Percentiles rank a stretch among this genome's conserved stretches.
Evolutionary conservation across 2,329 filamentous ascomycete genomes (phyloP).

Genomic region (Talaromyces sp.): DNA sequence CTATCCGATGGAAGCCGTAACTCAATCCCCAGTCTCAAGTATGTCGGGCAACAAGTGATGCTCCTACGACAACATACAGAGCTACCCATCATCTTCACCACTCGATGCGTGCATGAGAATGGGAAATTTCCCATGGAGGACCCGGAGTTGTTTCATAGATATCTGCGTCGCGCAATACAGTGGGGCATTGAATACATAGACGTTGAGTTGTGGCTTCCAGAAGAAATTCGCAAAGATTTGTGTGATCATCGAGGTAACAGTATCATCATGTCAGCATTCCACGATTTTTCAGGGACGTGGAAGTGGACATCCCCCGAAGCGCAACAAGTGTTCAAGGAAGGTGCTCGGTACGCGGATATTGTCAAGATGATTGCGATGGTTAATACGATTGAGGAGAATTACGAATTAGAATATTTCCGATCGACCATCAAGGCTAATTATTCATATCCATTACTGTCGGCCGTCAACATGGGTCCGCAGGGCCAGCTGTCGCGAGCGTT

Average conservation of each 20-base stretch:
- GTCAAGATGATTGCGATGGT: conserved; percentile 89
- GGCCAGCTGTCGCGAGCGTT: conserved; percentile 79
- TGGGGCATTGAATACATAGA: conserved; percentile 91
- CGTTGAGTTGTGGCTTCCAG: conserved; percentile 82
- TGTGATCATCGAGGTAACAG: conserved; percentile 71
- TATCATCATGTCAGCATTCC: conserved; percentile 86
- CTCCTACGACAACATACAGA: conserved; percentile 77
- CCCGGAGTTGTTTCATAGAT: conserved; percentile 69
- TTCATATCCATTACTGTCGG: conserved; percentile 71
- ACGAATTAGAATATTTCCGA: conserved; percentile 85
- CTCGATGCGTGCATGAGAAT: conserved; percentile 75
- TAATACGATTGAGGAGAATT: conserved; percentile 78
- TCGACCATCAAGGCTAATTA: conserved; percentile 69
- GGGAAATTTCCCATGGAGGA: conserved; percentile 82
- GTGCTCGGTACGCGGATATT: conserved; percentile 73
- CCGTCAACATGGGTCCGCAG: conserved; percentile 82
- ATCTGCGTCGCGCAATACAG: conserved; percentile 78
- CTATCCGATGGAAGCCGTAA: conserved; percentile 60
- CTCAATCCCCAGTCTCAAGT: conserved; percentile 71
- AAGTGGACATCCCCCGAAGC: conserved; percentile 75
- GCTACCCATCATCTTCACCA: conserved; percentile 86
- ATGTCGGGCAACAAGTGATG: conserved; percentile 85
- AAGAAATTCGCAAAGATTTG: conserved; percentile 65
- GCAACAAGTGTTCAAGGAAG: conserved; percentile 67
- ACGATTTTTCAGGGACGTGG: conserved; percentile 81